phyloP scores from a whole-genome alignment of 2,329 filamentous ascomycete species.

The Metarhizium guizhouense region DNA sequence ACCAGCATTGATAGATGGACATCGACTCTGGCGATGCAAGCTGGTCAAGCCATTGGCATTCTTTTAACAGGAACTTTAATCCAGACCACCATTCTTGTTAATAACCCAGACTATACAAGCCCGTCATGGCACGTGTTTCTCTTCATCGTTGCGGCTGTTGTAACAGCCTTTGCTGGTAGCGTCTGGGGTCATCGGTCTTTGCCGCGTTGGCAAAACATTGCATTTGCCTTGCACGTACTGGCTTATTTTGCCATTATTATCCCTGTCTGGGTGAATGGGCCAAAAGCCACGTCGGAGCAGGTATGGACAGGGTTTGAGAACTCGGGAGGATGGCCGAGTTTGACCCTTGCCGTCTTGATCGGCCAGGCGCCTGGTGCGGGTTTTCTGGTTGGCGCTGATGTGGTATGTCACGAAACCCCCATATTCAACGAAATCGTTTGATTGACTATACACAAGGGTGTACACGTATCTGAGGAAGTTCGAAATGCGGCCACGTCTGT shows the following conservation, averaged over 20 bases:
- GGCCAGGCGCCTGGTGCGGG: slow-evolving; percentile 9
- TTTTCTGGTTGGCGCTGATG: slow-evolving; percentile 9
- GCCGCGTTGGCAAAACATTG: slow-evolving; percentile 8
- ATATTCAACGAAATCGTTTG: too few relatives aligned
- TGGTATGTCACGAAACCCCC: not conserved
- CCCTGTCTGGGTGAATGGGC: slow-evolving; percentile 10
- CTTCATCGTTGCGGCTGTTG: slow-evolving; percentile 7
- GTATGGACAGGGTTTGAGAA: slow-evolving; percentile 10
- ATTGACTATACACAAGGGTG: not conserved
- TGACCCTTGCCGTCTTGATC: slow-evolving; percentile 9
- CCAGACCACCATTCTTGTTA: slow-evolving; percentile 9
- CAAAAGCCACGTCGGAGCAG: slow-evolving; percentile 3
- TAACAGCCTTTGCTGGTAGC: slow-evolving; percentile 3
- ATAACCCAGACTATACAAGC: slow-evolving; percentile 3
- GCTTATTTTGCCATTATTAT: slow-evolving; percentile 9
- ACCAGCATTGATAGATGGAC: slow-evolving; percentile 6
- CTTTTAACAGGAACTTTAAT: slow-evolving; percentile 9
- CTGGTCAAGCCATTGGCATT: slow-evolving; percentile 9
- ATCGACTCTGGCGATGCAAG: slow-evolving; percentile 11
- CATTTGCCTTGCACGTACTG: slow-evolving; percentile 8
- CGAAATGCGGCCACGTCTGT: slow-evolving; percentile 8
- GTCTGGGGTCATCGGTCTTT: slow-evolving; percentile 8
- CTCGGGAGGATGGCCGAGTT: slow-evolving; percentile 8
- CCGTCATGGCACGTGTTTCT: slow-evolving; percentile 9
- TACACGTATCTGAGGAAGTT: slow-evolving; percentile 11